Conservation (phyloP, 306 rosid genomes). For the Sindora glabra region DNA sequence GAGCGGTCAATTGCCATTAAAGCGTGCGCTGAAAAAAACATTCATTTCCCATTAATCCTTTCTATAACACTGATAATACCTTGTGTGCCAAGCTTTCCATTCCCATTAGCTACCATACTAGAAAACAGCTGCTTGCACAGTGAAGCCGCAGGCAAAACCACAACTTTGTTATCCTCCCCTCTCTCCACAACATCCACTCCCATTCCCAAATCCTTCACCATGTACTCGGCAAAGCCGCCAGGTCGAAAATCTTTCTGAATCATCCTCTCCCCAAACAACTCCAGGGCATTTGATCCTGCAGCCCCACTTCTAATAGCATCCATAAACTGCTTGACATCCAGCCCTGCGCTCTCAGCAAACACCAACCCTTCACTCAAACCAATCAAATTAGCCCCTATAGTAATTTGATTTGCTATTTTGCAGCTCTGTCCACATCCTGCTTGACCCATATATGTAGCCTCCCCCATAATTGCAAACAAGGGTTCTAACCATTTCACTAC, state of each 20-base stretch:
- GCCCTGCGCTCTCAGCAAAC: conserved; percentile 63
- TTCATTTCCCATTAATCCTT: conserved; percentile 60
- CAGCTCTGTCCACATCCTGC: conserved; percentile 75
- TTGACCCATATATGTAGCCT: conserved; percentile 44
- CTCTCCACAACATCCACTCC: conserved; percentile 56
- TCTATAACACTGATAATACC: conserved; percentile 62
- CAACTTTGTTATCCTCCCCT: conserved; percentile 30
- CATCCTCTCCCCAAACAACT: conserved; percentile 66
- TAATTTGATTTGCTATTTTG: conserved; percentile 73
- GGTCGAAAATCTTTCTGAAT: conserved; percentile 47
- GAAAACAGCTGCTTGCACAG: conserved; percentile 58
- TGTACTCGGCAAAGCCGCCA: conserved; percentile 70
- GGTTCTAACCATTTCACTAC: conserved; percentile 62
- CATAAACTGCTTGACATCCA: conserved; percentile 38
- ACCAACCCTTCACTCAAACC: conserved; percentile 74
- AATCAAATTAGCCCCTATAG: conserved; percentile 45
- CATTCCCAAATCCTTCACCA: conserved; percentile 89
- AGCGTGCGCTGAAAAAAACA: not conserved
- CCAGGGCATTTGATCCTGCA: conserved; percentile 62
- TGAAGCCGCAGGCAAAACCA: conserved; percentile 73
- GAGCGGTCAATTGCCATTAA: not conserved
- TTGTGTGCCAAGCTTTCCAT: conserved; percentile 68
- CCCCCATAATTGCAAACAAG: conserved; percentile 42
- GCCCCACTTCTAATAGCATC: conserved; percentile 56
- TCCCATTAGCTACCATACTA: conserved; percentile 72